Evolutionary conservation across 2,329 filamentous ascomycete species (phyloP), one percentile per base, ranked within the genome.

Genomic region (Apiospora saccharicola): DNA sequence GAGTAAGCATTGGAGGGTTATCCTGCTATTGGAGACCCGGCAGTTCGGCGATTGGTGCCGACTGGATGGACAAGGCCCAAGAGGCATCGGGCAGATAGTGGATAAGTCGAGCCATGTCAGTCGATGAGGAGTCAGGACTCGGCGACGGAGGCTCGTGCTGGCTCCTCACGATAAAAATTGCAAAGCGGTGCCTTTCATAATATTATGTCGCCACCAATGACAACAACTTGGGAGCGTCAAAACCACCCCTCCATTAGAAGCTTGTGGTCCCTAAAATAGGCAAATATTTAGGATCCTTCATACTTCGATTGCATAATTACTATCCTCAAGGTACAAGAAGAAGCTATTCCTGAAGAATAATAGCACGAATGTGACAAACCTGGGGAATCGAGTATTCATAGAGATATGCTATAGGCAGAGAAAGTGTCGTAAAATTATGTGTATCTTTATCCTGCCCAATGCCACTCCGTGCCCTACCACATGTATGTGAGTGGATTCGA

Each of bases 61-160:
- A 41, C 57, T 64, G 57, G 57, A 64, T 22, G 57, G 57, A 41
- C 57, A 64, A n/a, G 57, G 34, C 57, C 30, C 34, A 64, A 64
- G 57, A 64, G 57, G 13, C 34, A 24, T 41, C 57, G 57, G 57
- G 34, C 57, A 64, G 57, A 64, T 64, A 64, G 57, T 64, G 57
- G 57, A 22, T 41, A 64, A 41, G 57, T 41, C 57, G 57, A 64
- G 57, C 57, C 57, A 64, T 64, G 57, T 64, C 34, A 64, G 57
- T 64, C 57, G 57, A 64, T 64, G 57, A 64, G 57, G 57, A 64
- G 57, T 41, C 57, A 64, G 22, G 57, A 64, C 57, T 64, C 57
- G 57, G 57, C 34, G 34, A 64, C 41, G 34, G 57, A 64, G 57
- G 57, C 16, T 64, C 57, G 46, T 49, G 46, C 46, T 49, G 8